Conservation (phyloP, 2,329 filamentous ascomycete species). For the Penicillium paneum region DNA sequence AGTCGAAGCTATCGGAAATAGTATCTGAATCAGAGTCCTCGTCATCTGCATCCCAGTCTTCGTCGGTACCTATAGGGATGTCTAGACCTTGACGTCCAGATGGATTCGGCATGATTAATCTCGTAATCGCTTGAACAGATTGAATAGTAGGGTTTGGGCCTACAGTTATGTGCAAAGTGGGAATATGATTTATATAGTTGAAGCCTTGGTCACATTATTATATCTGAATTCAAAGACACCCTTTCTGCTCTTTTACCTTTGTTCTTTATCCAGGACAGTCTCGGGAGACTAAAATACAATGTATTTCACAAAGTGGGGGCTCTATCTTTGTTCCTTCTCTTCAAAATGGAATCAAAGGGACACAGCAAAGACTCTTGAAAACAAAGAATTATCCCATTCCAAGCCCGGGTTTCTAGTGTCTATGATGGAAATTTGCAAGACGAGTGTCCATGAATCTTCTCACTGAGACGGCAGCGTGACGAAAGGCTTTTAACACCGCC, state of each 20-base stretch:
- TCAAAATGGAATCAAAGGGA: neutral
- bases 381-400: neutral
- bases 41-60: slow-evolving; percentile 2
- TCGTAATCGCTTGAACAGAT: too few relatives aligned
- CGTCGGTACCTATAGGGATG: neutral
- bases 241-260: neutral
- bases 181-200: neutral
- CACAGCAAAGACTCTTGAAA: rapidly evolving
- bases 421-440: neutral
- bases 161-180: neutral
- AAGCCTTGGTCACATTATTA: too few relatives aligned
- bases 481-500: neutral
- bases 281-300: neutral
- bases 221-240: neutral
- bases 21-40: neutral
- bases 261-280: neutral
- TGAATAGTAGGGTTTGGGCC: neutral
- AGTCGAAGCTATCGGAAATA: neutral
- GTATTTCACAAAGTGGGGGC: neutral
- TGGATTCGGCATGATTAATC: neutral
- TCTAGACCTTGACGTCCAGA: neutral
- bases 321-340: neutral
- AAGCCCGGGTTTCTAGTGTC: too few relatives aligned
- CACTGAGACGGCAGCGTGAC: too few relatives aligned
- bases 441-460: neutral